Evolutionary conservation across 352 stramenopile species (phyloP), one percentile per base, ranked within the genome.

Genomic region (Globisporangium orthogonon): DNA sequence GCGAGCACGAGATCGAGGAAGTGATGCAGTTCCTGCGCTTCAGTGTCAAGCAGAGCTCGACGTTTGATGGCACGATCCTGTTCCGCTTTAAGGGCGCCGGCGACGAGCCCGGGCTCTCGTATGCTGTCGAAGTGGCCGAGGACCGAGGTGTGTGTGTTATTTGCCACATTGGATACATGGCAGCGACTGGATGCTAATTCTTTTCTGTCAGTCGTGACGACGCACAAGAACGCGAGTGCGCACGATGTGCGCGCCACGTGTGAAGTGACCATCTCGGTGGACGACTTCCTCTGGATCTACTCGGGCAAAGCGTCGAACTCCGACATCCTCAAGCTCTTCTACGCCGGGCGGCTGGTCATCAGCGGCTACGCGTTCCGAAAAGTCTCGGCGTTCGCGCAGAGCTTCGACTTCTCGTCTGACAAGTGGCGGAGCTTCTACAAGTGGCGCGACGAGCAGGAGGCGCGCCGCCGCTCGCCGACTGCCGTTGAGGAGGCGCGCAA

Each of bases 11-110:
- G 68, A 90, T 95, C 56, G 85, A 90, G 55, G 85, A 95, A 44
- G 76, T 95, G 31, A 95, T 95, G 85, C 74, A 89, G 49, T 95
- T 92, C 58, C 65, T 95, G 60, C 73, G 76, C 53, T 95, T 89
- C 56, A 91, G 81, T 47, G 73, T 95, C 60, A 93, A 95, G 74
- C 52, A 64, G 4, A 76, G 64, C 61, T 76, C 81, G 40, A 78
- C 61, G 50, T 95, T 93, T 55, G 62, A 73, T 33, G 85, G 85
- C 55, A 88, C 78, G 54, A 93, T 95, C 61, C 64, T 91, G 40
- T 95, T 95, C 70, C 89, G 87, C 62, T 95, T 95, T 55, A 76
- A 77, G 50, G 73, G 72, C 55, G 53, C 66, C 29, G 60, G 75
- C 15, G 69, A 55, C 28, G 63, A 74, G 28, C 58, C 72, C 4